These are phyloP conservation scores for Cruciata laevipes DNA, from an alignment of 257 asterid genomes.

Conservation along the genomic window DNA sequence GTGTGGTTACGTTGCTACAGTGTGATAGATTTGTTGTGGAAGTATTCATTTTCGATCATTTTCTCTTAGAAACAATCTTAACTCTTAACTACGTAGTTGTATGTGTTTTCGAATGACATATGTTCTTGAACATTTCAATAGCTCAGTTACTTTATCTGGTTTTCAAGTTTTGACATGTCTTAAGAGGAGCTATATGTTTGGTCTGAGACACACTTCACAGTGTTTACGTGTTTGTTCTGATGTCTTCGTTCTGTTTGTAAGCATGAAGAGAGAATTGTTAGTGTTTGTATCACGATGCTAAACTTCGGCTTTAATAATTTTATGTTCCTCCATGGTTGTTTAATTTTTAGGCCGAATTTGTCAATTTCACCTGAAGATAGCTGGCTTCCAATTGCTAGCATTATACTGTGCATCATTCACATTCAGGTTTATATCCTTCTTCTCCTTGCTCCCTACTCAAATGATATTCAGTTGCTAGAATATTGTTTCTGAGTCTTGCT, in stretches of 20 bases:
- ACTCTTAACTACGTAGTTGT: neutral
- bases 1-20: neutral
- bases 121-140: neutral
- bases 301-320: neutral
- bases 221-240: neutral
- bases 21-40: neutral
- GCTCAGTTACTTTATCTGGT: neutral
- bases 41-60: neutral
- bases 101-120: neutral
- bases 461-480: no score
- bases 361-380: constrained; percentile 93
- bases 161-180: neutral
- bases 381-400: constrained; percentile 95
- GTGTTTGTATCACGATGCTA: neutral
- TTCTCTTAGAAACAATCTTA: neutral
- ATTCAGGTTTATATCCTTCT: constrained; percentile 50
- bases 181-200: neutral
- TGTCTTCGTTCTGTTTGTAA: neutral
- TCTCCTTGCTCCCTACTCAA: constrained; percentile 13
- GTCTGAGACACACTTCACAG: neutral
- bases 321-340: constrained; percentile 1
- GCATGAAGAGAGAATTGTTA: neutral
- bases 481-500: constrained; percentile 16
- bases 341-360: constrained; percentile 50
- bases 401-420: constrained; percentile 76